phyloP scores from a whole-genome alignment of 148 eudicot genomes.

The Fallopia convolvulus region DNA sequence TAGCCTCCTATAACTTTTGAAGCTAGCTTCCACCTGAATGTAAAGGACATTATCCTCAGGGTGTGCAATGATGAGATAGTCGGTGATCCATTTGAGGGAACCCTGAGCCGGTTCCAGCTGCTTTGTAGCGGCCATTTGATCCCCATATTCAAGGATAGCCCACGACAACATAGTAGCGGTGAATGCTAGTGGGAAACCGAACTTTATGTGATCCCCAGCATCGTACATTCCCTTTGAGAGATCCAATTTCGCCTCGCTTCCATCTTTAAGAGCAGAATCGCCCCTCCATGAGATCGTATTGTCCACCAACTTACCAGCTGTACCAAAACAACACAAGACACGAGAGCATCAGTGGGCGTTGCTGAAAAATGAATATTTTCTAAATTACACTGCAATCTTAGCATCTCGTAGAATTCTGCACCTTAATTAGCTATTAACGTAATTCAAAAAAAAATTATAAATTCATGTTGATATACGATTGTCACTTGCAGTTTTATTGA shows the following conservation, averaged over 20 bases:
- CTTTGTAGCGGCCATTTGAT: constrained; percentile 60
- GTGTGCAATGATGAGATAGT: constrained; percentile 71
- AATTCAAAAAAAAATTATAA: too few relatives aligned
- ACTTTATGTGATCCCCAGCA: constrained; percentile 97
- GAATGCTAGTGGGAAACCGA: constrained; percentile 88
- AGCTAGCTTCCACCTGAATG: constrained; percentile 49
- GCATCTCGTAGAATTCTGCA: not conserved
- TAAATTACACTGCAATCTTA: not conserved
- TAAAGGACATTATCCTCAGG: constrained; percentile 64
- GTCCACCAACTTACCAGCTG: constrained; percentile 83
- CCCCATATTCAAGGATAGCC: constrained; percentile 94
- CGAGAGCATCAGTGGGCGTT: not conserved
- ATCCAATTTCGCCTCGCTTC: constrained; percentile 57
- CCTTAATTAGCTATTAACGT: not conserved
- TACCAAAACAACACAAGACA: constrained; percentile 10
- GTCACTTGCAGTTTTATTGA: not conserved
- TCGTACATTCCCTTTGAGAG: constrained; percentile 91
- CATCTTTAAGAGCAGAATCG: constrained; percentile 73
- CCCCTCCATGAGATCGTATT: constrained; percentile 84
- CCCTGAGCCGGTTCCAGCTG: constrained; percentile 65
- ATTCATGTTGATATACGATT: too few relatives aligned
- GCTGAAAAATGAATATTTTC: too few relatives aligned
- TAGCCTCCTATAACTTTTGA: not conserved
- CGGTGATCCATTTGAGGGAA: constrained; percentile 85
- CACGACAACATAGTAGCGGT: constrained; percentile 89